Base-by-base conservation (phyloP, 192 early-diverging fungal species). In the Podila clonocystis region DNA sequence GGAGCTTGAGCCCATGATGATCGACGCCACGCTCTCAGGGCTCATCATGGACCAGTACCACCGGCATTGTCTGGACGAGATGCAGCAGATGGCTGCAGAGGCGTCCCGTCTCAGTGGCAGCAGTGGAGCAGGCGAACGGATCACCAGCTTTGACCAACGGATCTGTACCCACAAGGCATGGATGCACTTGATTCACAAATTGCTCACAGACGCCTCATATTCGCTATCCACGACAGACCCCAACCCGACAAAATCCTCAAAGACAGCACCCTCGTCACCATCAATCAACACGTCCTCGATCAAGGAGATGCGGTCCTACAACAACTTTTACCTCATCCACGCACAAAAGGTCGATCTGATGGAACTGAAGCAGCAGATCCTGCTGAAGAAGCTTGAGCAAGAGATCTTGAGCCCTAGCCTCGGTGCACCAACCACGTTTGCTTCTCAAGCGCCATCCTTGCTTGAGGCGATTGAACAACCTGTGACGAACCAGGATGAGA, bases 31-130 rank as follows among this genome's bases (percentile, higher is more conserved):
- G 1, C 58, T 68, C 11, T 80, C 77, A n/a, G 77, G 77, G 8
- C 49, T 80, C 2, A 70, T 80, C 9, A 80, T 80, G 55, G 77
- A 80, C 52, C 77, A 80, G n/a, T 80, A 73, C 29, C 77, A 80
- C 34, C 77, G 77, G 4, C 71, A 69, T 15, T 79, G 70, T 31
- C 64, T 66, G 31, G 59, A 62, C 20, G 76, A 79, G 36, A 71
- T 79, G 69, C 75, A 71, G 41, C 58, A 55, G 15, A n/a, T 66
- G 15, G 33, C 29, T 20, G 68, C 60, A 0, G 60, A 50, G 7
- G 50, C 74, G 26, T 48, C 73, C 17, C 28, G 38, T 2, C 19
- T n/a, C 29, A 50, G 48, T 13, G 62, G 31, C 49, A 34, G 33
- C 13, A 24, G 22, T 22, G 36, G 17, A 8, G n/a, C 9, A 13